phyloP scores from a whole-genome alignment of 1,284 basidiomycete genomes.

The Chalciporus sp. region DNA sequence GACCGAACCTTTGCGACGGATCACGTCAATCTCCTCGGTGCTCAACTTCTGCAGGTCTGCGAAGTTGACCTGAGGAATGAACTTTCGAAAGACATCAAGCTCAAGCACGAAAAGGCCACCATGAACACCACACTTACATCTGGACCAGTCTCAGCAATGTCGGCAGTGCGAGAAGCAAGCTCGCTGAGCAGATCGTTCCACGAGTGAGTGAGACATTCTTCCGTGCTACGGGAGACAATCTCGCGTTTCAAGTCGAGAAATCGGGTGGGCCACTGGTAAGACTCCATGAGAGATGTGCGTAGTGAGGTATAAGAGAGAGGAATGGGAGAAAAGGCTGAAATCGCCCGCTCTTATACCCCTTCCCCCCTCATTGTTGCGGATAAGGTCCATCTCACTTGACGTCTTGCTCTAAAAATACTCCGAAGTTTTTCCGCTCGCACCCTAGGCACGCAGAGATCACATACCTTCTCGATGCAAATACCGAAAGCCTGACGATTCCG shows the following conservation, averaged over 20 bases:
- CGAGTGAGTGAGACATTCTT: conserved; percentile 48
- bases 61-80: conserved; percentile 64
- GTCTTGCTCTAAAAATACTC: too few species aligned
- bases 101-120: too few species aligned
- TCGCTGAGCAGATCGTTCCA: conserved; percentile 61
- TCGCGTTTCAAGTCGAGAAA: conserved; percentile 59
- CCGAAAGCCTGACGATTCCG: too few species aligned
- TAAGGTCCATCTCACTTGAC: too few species aligned
- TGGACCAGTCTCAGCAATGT: conserved; percentile 49
- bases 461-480: too few species aligned
- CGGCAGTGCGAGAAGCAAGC: conserved; percentile 45
- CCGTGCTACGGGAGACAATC: conserved; percentile 52
- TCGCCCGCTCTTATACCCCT: too few species aligned
- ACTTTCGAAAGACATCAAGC: conserved; percentile 26
- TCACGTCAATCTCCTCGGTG: conserved; percentile 47
- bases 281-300: too few species aligned
- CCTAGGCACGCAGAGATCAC: too few species aligned
- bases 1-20: conserved; percentile 59
- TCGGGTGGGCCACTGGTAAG: conserved; percentile 43
- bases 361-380: too few species aligned
- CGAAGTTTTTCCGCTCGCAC: too few species aligned
- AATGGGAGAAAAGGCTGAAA: too few species aligned
- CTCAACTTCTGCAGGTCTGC: conserved; percentile 51
- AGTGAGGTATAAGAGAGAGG: too few species aligned
- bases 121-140: conserved; percentile 45